Conservation (phyloP, 768 basidiomycete genomes). For the Pulveroboletus ravenelii region DNA sequence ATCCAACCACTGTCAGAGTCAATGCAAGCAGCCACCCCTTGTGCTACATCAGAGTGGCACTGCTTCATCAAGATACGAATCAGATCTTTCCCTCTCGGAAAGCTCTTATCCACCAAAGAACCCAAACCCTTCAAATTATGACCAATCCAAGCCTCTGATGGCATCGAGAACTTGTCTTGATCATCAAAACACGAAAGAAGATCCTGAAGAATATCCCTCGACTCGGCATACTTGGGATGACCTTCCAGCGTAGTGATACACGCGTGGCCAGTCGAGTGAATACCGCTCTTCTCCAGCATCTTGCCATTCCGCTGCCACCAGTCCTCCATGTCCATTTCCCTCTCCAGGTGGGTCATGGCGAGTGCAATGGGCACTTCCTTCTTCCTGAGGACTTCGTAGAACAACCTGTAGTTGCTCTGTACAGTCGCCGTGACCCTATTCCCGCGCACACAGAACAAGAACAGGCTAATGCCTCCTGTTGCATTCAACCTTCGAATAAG, state of each 20-base stretch:
- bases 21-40: constrained; percentile 19
- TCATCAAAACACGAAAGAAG: constrained; percentile 19
- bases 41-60: constrained; percentile 20
- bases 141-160: constrained; percentile 25
- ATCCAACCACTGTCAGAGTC: constrained; percentile 8
- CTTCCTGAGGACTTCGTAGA: constrained; percentile 26
- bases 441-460: constrained; percentile 38
- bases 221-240: constrained; percentile 28
- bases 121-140: constrained; percentile 21
- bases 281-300: constrained; percentile 16
- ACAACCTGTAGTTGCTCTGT: constrained; percentile 23
- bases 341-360: constrained; percentile 38
- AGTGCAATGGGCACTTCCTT: constrained; percentile 36
- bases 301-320: constrained; percentile 30
- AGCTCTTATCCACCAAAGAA: constrained; percentile 16
- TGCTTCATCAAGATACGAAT: constrained; percentile 24
- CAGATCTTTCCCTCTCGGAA: constrained; percentile 24
- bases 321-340: constrained; percentile 29
- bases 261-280: constrained; percentile 27
- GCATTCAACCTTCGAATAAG: constrained; percentile 32
- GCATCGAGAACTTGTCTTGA: constrained; percentile 29
- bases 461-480: constrained; percentile 35
- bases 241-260: constrained; percentile 28
- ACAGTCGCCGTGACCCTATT: constrained; percentile 30
- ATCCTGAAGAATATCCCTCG: constrained; percentile 22